Conservation (phyloP, 495 filamentous ascomycete species). For the Aspergillus heteromorphus region DNA sequence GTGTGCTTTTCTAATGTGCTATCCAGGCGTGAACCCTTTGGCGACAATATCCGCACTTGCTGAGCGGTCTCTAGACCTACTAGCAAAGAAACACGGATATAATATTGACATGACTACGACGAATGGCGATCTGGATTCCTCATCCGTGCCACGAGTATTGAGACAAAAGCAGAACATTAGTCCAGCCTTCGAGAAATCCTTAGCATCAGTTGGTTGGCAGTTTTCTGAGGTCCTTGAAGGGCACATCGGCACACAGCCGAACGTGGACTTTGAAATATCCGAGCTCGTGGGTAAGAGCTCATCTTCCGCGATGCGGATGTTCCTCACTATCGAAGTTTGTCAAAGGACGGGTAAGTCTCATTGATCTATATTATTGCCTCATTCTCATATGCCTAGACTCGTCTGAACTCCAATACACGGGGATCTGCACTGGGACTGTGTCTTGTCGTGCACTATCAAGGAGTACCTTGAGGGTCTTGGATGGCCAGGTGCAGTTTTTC, state of each 20-base stretch:
- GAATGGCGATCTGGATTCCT: constrained; percentile 32
- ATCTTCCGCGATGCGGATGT: constrained; percentile 3
- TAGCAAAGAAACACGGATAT: constrained; percentile 35
- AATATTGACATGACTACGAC: constrained; percentile 41
- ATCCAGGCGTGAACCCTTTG: constrained; percentile 53
- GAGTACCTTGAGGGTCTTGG: constrained; percentile 44
- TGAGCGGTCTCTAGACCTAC: constrained; percentile 52
- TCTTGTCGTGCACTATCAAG: constrained; percentile 51
- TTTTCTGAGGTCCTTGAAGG: constrained; percentile 7
- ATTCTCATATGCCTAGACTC: neutral
- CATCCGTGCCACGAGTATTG: neutral
- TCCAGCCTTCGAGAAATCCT: neutral
- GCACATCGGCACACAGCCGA: neutral
- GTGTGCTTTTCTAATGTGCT: neutral
- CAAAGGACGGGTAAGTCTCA: neutral
- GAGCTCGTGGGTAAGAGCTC: constrained; percentile 3
- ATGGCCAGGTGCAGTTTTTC: constrained; percentile 38
- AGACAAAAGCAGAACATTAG: neutral
- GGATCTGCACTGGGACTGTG: constrained; percentile 53
- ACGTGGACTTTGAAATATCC: neutral
- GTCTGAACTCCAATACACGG: constrained; percentile 4
- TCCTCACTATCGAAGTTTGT: constrained; percentile 9
- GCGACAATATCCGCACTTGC: constrained; percentile 65
- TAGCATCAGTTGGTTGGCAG: constrained; percentile 2
- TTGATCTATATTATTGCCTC: neutral